Conservation (phyloP, 768 basidiomycete genomes). For the Pleurotus platypus region DNA sequence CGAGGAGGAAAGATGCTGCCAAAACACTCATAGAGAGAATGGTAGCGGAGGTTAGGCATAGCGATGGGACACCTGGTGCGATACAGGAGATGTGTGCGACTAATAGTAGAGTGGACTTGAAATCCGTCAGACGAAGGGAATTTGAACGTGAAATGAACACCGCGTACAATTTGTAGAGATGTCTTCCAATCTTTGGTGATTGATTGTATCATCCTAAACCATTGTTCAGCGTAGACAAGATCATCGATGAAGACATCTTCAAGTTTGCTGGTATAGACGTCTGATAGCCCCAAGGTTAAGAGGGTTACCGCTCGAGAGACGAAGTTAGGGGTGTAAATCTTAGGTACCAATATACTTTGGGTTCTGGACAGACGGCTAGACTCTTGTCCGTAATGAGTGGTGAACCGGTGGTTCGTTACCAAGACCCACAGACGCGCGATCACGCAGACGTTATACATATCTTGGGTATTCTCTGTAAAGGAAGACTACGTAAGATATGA, state of each 20-base stretch:
- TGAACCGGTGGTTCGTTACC: conserved; percentile 47
- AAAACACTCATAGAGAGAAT: conserved; percentile 34
- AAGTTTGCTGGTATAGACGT: conserved; percentile 35
- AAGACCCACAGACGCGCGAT: conserved; percentile 47
- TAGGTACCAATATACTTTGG: conserved; percentile 41
- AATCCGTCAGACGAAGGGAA: too few species aligned
- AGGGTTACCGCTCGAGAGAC: conserved; percentile 29
- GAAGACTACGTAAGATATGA: neutral
- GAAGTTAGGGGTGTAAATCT: conserved; percentile 30
- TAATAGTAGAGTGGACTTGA: too few species aligned
- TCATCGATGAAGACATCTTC: conserved; percentile 52
- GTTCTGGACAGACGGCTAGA: conserved; percentile 50
- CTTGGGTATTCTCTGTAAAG: conserved; percentile 24
- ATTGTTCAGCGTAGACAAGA: conserved; percentile 50
- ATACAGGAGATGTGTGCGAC: conserved; percentile 15
- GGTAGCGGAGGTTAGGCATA: conserved; percentile 22
- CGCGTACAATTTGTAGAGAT: conserved; percentile 34
- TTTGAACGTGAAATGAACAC: neutral
- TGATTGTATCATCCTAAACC: conserved; percentile 43
- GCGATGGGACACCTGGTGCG: neutral
- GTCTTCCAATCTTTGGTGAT: conserved; percentile 49
- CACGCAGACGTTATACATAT: conserved; percentile 42
- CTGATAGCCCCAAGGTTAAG: conserved; percentile 45
- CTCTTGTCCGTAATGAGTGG: conserved; percentile 58
- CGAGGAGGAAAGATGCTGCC: conserved; percentile 28